Evolutionary conservation across 495 filamentous ascomycete genomes (phyloP).

Genomic region (Penicillium daleae): DNA sequence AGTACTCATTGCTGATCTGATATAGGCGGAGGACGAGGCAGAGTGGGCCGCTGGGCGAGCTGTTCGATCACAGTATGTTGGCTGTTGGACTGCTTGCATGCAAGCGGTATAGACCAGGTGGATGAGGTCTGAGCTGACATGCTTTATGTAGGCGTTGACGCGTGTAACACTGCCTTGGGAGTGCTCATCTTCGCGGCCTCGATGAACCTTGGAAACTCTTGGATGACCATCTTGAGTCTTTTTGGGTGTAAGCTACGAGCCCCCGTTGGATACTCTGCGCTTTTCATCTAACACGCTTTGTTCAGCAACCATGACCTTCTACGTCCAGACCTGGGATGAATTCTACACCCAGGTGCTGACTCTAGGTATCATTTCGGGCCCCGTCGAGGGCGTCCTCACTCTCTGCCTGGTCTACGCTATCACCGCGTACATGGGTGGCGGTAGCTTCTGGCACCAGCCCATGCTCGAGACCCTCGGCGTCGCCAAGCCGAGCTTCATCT

Average conservation of each 20-base stretch:
- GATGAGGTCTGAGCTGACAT: not conserved
- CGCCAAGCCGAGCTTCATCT: constrained; percentile 64
- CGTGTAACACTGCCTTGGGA: constrained; percentile 92
- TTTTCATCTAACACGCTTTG: constrained; percentile 10
- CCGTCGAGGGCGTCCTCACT: constrained; percentile 91
- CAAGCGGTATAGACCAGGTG: not conserved
- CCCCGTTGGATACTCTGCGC: not conserved
- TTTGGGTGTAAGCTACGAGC: constrained; percentile 69
- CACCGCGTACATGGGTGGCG: constrained; percentile 83
- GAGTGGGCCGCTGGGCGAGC: constrained; percentile 90
- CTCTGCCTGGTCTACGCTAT: constrained; percentile 81
- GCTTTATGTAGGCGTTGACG: constrained; percentile 71
- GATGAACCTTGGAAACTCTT: constrained; percentile 91
- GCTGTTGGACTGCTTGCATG: not conserved
- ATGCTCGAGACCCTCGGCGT: constrained; percentile 76
- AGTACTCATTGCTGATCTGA: constrained; percentile 26
- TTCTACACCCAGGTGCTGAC: constrained; percentile 97
- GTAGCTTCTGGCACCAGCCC: constrained; percentile 87
- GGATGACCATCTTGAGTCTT: constrained; percentile 81
- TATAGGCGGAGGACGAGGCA: constrained; percentile 81
- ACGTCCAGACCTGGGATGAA: constrained; percentile 98
- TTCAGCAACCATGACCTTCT: constrained; percentile 82
- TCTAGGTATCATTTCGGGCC: constrained; percentile 88
- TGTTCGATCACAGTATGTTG: constrained; percentile 88
- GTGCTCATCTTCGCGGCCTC: constrained; percentile 86